phyloP scores from a whole-genome alignment of 495 filamentous ascomycete genomes.

The Penicillium bialowiezense region DNA sequence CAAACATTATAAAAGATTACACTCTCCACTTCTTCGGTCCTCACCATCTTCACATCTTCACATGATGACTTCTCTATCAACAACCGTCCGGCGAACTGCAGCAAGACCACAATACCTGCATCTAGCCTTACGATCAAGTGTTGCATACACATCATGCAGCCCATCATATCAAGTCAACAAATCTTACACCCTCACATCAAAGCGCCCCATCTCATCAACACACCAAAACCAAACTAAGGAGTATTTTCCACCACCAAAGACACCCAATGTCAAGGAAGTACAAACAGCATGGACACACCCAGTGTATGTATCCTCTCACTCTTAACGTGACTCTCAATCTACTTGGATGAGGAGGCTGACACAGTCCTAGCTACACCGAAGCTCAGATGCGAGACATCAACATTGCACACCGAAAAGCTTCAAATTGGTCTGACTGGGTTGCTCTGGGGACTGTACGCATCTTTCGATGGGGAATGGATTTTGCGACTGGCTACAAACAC shows the following conservation, averaged over 20 bases:
- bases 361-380: slow-evolving; percentile 52
- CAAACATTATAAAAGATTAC: too few species aligned
- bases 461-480: slow-evolving; percentile 65
- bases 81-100: slow-evolving; percentile 31
- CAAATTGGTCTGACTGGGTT: slow-evolving; percentile 64
- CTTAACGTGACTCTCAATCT: too few species aligned
- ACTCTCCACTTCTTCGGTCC: too few species aligned
- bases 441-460: slow-evolving; percentile 61
- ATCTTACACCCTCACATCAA: slow-evolving; percentile 17
- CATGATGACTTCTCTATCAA: slow-evolving; percentile 26
- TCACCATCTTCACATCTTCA: background rate
- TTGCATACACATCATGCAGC: slow-evolving; percentile 16
- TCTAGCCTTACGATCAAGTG: slow-evolving; percentile 22
- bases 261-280: slow-evolving; percentile 35
- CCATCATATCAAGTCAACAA: slow-evolving; percentile 14
- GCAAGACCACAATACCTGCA: slow-evolving; percentile 26
- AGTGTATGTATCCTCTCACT: slow-evolving; percentile 29
- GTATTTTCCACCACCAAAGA: slow-evolving; percentile 37
- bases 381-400: slow-evolving; percentile 61
- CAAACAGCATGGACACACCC: slow-evolving; percentile 41
- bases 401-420: slow-evolving; percentile 65
- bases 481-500: slow-evolving; percentile 70
- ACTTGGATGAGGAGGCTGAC: slow-evolving; percentile 4
- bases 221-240: slow-evolving; percentile 35
- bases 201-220: slow-evolving; percentile 39